Evolutionary conservation across 106 monocot species (phyloP).

Genomic region (Apostasia shenzhenica): DNA sequence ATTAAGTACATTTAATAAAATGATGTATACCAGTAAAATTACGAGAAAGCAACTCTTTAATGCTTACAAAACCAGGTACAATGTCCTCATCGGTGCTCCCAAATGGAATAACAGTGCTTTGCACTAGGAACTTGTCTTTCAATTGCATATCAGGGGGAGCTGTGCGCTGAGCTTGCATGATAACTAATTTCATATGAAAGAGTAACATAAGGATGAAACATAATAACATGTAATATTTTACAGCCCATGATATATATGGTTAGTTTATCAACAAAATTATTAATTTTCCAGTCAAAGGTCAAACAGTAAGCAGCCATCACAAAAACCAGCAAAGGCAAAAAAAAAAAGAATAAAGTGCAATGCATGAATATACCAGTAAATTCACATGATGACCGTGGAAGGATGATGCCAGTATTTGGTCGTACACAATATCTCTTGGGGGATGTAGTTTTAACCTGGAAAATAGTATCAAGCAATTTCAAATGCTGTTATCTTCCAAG

Average conservation of each 20-base stretch:
- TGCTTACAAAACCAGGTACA: slow-evolving; percentile 50
- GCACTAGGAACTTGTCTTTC: slow-evolving; percentile 91
- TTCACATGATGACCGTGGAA: too few relatives aligned
- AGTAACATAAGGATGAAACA: slow-evolving; percentile 5
- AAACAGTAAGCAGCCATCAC: too few relatives aligned
- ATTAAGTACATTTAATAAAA: slow-evolving; percentile 4
- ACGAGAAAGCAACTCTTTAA: not conserved
- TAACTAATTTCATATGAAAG: slow-evolving; percentile 38
- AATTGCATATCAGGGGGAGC: slow-evolving; percentile 83
- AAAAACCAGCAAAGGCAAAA: too few relatives aligned
- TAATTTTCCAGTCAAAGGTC: too few relatives aligned
- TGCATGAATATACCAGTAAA: not conserved
- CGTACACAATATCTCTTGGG: too few relatives aligned
- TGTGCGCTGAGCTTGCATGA: slow-evolving; percentile 70
- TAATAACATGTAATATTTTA: not conserved
- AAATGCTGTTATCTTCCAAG: too few relatives aligned
- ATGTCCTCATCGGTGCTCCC: slow-evolving; percentile 80
- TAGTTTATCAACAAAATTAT: too few relatives aligned
- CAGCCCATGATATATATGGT: too few relatives aligned
- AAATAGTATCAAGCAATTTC: too few relatives aligned
- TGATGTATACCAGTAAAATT: not conserved
- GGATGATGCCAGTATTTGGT: too few relatives aligned
- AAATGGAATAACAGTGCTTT: slow-evolving; percentile 67
- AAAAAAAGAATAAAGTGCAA: not conserved
- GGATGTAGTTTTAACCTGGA: too few relatives aligned